Percentiles rank a stretch among this genome's conserved stretches.
These are phyloP conservation scores for Capillidium heterosporum DNA, from an alignment of 371 early-diverging fungal species.

Conservation along the genomic window DNA sequence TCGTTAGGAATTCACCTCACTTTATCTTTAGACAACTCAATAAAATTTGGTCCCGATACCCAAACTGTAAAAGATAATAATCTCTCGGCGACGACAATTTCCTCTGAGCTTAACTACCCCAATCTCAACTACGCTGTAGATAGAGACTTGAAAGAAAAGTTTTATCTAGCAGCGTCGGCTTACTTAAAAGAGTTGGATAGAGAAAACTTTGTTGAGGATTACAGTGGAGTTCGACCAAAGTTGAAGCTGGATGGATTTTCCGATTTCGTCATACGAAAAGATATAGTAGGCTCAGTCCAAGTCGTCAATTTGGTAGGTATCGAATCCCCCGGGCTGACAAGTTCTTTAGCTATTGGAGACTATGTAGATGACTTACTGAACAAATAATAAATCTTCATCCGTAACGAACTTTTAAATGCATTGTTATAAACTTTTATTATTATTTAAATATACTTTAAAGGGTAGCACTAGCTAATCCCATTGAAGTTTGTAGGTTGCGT, in stretches of 20 bases:
- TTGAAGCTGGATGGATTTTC: conserved; percentile 45
- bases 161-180: conserved; percentile 29
- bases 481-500: no score
- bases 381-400: no score
- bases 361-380: conserved; percentile 24
- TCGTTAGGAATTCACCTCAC: conserved; percentile 71
- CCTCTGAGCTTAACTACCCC: conserved; percentile 23
- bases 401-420: no score
- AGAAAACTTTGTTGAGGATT: conserved; percentile 44
- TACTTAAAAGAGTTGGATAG: conserved; percentile 40
- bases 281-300: conserved; percentile 17
- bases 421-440: no score
- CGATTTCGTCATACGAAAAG: conserved; percentile 61
- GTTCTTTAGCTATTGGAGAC: conserved; percentile 66
- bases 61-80: conserved; percentile 27
- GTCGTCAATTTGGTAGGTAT: conserved; percentile 67
- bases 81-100: no score
- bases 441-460: no score
- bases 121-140: conserved; percentile 19
- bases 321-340: conserved; percentile 79
- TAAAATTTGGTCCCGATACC: conserved; percentile 73
- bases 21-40: conserved; percentile 50
- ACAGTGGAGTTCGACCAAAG: conserved; percentile 78
- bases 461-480: no score
- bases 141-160: conserved; percentile 15